phyloP scores from a whole-genome alignment of 2,329 filamentous ascomycete species.

The Aspergillus sp. region DNA sequence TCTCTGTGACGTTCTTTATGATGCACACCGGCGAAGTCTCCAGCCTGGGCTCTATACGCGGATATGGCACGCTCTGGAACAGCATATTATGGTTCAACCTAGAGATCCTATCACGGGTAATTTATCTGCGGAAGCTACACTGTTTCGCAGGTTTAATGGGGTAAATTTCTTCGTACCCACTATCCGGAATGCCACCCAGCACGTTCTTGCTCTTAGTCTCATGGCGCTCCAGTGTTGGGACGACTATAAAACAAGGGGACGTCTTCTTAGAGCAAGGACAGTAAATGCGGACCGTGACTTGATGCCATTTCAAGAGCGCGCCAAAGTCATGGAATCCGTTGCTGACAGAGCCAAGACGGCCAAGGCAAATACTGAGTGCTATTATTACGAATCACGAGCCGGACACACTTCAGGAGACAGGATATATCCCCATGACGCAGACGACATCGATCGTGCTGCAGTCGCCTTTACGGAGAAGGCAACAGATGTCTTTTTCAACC shows the following conservation, averaged over 20 bases:
- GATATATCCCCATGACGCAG: conserved; percentile 32
- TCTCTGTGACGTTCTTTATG: conserved; percentile 34
- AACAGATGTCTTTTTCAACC: conserved; percentile 26
- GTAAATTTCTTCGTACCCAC: conserved; percentile 33
- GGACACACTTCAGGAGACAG: conserved; percentile 1
- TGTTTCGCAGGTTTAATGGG: conserved; percentile 27
- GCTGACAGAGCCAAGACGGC: too few species aligned
- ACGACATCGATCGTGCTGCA: conserved; percentile 24
- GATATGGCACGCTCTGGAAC: conserved; percentile 36
- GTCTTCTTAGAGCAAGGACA: conserved; percentile 19
- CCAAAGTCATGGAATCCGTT: conserved; percentile 16
- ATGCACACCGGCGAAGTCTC: conserved; percentile 4
- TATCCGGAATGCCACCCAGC: conserved; percentile 29
- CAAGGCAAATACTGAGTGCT: not conserved
- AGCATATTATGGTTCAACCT: conserved; percentile 26
- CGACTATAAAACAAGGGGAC: conserved; percentile 28
- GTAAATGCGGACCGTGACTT: conserved; percentile 14
- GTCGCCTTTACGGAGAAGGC: conserved; percentile 16
- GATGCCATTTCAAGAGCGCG: not conserved
- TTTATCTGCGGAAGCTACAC: conserved; percentile 16
- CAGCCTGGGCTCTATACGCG: conserved; percentile 10
- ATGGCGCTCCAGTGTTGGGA: conserved; percentile 33
- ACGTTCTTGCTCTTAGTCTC: conserved; percentile 35
- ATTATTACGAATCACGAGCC: not conserved
- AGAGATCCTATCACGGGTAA: conserved; percentile 9